A percentile compares a stretch with the other conserved stretches of the same genome.
Conservation (phyloP, 2,329 filamentous ascomycete genomes). For the Fusarium armeniacum region DNA sequence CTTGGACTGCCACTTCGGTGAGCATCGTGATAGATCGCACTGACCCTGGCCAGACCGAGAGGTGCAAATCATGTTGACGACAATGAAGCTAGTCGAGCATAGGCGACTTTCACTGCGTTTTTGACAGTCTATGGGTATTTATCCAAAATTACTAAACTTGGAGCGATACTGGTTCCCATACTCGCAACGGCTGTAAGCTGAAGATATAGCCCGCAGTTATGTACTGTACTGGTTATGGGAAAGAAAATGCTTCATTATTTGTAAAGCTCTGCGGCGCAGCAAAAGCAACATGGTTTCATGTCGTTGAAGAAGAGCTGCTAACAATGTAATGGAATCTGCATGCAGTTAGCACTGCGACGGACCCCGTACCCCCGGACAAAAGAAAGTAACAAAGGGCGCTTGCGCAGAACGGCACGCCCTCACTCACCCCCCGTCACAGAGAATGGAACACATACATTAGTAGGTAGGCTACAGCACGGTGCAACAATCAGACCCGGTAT, state of each 20-base stretch:
- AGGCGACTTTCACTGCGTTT: constrained; percentile 3
- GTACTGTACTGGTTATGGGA: constrained; percentile 1
- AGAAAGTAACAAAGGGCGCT: constrained; percentile 29
- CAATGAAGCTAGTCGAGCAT: neutral
- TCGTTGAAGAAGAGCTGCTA: constrained; percentile 41
- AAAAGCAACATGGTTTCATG: constrained; percentile 38
- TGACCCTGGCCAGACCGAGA: constrained; percentile 21
- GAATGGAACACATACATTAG: constrained; percentile 23
- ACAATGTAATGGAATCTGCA: constrained; percentile 40
- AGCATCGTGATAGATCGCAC: constrained; percentile 7
- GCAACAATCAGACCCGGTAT: constrained; percentile 49
- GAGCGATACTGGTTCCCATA: neutral
- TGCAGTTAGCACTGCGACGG: constrained; percentile 41
- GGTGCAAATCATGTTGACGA: constrained; percentile 8
- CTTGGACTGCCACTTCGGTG: constrained; percentile 28
- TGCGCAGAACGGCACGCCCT: constrained; percentile 29
- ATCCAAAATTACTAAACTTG: neutral
- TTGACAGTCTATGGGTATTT: neutral
- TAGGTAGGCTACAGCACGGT: constrained; percentile 44
- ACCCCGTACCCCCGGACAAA: constrained; percentile 20
- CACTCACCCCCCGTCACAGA: constrained; percentile 37
- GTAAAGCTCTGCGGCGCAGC: constrained; percentile 29
- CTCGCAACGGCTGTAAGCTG: constrained; percentile 1
- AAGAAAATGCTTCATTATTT: constrained; percentile 1
- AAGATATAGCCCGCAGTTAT: neutral